A percentile compares a stretch with the other conserved stretches of the same genome.
These are phyloP conservation scores for Aureobasidium sp. DNA, from an alignment of 2,329 filamentous ascomycete genomes.

Conservation along the genomic window DNA sequence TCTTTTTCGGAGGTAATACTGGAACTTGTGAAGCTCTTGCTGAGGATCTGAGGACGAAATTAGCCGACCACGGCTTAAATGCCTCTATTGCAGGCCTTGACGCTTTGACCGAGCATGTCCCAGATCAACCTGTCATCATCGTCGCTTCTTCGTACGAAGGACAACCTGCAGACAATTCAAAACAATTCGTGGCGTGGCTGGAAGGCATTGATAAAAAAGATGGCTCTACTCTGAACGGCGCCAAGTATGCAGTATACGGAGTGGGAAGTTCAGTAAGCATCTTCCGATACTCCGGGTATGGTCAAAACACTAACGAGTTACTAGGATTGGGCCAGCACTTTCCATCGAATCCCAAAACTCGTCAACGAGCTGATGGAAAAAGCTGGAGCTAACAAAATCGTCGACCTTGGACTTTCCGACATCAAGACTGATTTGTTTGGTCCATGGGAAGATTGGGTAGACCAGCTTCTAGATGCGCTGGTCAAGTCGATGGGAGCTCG, in stretches of 20 bases:
- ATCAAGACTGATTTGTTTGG: conserved; percentile 35
- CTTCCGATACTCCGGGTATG: too few species aligned
- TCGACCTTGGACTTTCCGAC: conserved; percentile 30
- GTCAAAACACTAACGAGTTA: background rate
- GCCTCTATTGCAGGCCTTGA: conserved; percentile 32
- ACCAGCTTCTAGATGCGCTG: conserved; percentile 29
- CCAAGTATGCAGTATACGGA: conserved; percentile 36
- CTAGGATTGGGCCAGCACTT: conserved; percentile 36
- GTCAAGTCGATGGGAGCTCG: conserved; percentile 41
- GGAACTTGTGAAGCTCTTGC: conserved; percentile 38
- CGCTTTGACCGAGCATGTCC: conserved; percentile 28
- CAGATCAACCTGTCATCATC: conserved; percentile 33
- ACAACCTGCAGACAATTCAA: conserved; percentile 37
- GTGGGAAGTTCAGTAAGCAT: conserved; percentile 29
- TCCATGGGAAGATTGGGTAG: conserved; percentile 37
- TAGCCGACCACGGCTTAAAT: conserved; percentile 31
- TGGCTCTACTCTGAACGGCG: conserved; percentile 26
- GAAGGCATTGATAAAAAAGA: conserved; percentile 18
- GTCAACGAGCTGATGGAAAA: conserved; percentile 25
- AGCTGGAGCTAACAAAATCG: conserved; percentile 27
- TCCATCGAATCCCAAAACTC: conserved; percentile 35
- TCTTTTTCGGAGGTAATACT: conserved; percentile 36
- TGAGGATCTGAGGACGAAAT: conserved; percentile 31
- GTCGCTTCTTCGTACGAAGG: conserved; percentile 39
- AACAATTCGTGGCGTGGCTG: conserved; percentile 37